Evolutionary conservation across 1,284 basidiomycete genomes (phyloP).

Genomic region (Volvariella surrecta): DNA sequence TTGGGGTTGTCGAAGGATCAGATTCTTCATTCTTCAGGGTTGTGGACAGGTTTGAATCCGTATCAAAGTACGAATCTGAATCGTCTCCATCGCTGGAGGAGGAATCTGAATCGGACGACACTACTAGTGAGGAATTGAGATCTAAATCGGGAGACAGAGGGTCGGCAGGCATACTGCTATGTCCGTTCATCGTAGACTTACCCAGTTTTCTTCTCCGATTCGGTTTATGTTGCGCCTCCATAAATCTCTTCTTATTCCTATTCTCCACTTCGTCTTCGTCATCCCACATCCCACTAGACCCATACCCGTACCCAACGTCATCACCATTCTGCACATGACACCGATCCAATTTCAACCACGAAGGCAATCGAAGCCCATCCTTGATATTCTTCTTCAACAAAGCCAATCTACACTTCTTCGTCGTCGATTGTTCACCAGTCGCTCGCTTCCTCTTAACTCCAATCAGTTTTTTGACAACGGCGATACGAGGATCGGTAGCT

Average conservation of each 20-base stretch:
- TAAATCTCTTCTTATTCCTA: too few relatives aligned
- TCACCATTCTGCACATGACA: too few relatives aligned
- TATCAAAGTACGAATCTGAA: conserved; percentile 26
- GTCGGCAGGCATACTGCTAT: too few relatives aligned
- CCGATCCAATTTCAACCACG: too few relatives aligned
- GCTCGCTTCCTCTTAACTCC: conserved; percentile 43
- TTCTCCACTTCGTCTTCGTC: too few relatives aligned
- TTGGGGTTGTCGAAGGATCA: conserved; percentile 27
- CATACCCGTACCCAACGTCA: too few relatives aligned
- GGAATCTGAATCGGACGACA: conserved; percentile 5
- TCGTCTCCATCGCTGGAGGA: conserved; percentile 13
- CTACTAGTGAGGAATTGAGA: too few relatives aligned
- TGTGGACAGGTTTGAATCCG: conserved; percentile 25
- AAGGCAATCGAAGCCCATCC: conserved; percentile 11
- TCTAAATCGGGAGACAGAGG: too few relatives aligned
- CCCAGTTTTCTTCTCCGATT: too few relatives aligned
- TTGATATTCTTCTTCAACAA: conserved; percentile 16
- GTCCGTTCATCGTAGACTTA: too few relatives aligned
- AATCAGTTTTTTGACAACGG: conserved; percentile 52
- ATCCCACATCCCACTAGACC: too few relatives aligned
- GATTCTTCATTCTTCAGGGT: conserved; percentile 20
- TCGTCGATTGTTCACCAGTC: conserved; percentile 16
- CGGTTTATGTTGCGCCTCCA: too few relatives aligned
- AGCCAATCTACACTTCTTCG: conserved; percentile 16
- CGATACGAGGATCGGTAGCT: conserved; percentile 59